Percentiles rank a stretch among this genome's conserved stretches.
Conservation (phyloP, 495 filamentous ascomycete species). For the Echria macrotheca region DNA sequence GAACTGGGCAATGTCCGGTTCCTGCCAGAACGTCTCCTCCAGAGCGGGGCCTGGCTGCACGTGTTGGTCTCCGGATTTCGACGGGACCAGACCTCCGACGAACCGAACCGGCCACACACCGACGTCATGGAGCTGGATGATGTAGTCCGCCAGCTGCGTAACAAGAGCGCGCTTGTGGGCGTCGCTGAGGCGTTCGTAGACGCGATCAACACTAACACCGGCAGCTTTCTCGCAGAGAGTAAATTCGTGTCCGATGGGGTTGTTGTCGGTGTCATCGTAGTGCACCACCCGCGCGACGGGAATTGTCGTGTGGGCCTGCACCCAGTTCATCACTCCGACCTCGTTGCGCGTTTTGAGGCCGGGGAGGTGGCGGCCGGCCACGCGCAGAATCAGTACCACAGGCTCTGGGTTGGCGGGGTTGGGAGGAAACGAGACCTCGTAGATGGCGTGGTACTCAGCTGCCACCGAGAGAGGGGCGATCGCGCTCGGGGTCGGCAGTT, state of each 20-base stretch:
- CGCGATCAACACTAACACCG: constrained; percentile 22
- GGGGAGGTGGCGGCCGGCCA: constrained; percentile 29
- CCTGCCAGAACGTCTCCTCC: constrained; percentile 32
- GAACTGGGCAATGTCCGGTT: constrained; percentile 20
- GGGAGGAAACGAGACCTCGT: constrained; percentile 8
- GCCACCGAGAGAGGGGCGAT: constrained; percentile 5
- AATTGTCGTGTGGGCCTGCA: constrained; percentile 24
- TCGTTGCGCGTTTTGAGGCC: constrained; percentile 35
- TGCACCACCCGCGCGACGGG: constrained; percentile 25
- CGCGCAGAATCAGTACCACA: constrained; percentile 26
- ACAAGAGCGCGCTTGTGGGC: constrained; percentile 16
- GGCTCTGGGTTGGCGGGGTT: neutral
- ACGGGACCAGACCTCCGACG: constrained; percentile 18
- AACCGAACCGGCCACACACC: too few species aligned
- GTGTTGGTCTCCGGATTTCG: constrained; percentile 8
- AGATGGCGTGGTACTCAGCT: constrained; percentile 22
- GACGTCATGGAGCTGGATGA: constrained; percentile 29
- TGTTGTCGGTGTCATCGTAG: constrained; percentile 24
- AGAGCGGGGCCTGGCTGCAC: constrained; percentile 15
- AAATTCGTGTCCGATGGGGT: constrained; percentile 30
- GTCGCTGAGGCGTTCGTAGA: constrained; percentile 23
- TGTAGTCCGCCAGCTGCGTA: constrained; percentile 25
- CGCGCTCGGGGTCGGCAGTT: constrained; percentile 1
- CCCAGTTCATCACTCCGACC: constrained; percentile 29
- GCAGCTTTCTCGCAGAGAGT: constrained; percentile 22